phyloP scores from a whole-genome alignment of 1,284 basidiomycete species.

The Dichomitus squalens region DNA sequence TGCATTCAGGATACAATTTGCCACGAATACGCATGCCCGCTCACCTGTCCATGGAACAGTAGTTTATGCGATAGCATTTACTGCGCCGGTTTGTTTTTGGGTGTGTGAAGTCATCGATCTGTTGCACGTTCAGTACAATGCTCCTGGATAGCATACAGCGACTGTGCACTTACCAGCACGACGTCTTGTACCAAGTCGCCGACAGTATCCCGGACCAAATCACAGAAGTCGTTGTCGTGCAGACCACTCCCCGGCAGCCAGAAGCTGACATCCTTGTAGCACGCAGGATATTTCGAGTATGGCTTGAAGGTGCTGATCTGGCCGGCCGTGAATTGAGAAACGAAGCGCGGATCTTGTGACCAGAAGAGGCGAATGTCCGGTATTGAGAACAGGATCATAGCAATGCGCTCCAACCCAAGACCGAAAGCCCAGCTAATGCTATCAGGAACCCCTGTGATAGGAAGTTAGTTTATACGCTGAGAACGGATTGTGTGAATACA shows the following conservation, averaged over 20 bases:
- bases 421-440: slow-evolving; percentile 99
- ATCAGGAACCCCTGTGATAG: slow-evolving; percentile 63
- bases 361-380: slow-evolving; percentile 99
- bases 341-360: slow-evolving; percentile 89
- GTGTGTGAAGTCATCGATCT: slow-evolving; percentile 94
- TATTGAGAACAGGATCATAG: slow-evolving; percentile 97
- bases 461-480: neutral
- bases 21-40: neutral
- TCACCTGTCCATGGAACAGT: slow-evolving; percentile 95
- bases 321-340: slow-evolving; percentile 82
- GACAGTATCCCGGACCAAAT: slow-evolving; percentile 89
- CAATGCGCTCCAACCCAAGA: slow-evolving; percentile 95
- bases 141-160: neutral
- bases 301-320: slow-evolving; percentile 81
- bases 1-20: slow-evolving; percentile 5
- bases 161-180: slow-evolving; percentile 59
- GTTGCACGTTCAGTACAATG: slow-evolving; percentile 9
- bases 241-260: slow-evolving; percentile 72
- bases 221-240: slow-evolving; percentile 98
- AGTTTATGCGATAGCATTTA: slow-evolving; percentile 91
- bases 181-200: slow-evolving; percentile 95
- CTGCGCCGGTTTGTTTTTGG: slow-evolving; percentile 85
- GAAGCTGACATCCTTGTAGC: slow-evolving; percentile 91
- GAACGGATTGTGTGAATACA: slow-evolving; percentile 32
- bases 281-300: slow-evolving; percentile 89